These are phyloP conservation scores for Silybum marianum DNA, from an alignment of 129 eudicot species.

Conservation along the genomic window DNA sequence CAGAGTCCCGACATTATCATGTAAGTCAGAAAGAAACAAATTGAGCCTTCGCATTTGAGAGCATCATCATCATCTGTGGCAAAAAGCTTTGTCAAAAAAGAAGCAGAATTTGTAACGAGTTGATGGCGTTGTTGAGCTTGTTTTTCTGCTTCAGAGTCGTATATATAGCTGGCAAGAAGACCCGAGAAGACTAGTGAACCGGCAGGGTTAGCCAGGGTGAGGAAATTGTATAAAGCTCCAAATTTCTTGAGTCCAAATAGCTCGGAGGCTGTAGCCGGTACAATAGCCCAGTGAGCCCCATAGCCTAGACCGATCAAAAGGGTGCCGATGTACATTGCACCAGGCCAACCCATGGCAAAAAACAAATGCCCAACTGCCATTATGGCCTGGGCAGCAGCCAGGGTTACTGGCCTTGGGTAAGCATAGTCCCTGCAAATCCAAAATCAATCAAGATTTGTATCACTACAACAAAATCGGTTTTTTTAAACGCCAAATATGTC, in stretches of 20 bases:
- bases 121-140: slow-evolving; percentile 58
- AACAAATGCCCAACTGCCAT: slow-evolving; percentile 91
- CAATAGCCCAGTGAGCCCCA: slow-evolving; percentile 98
- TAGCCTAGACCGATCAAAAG: slow-evolving; percentile 93
- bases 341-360: slow-evolving; percentile 94
- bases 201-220: slow-evolving; percentile 91
- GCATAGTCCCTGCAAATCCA: slow-evolving; percentile 67
- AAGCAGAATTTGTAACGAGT: slow-evolving; percentile 27
- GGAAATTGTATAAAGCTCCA: slow-evolving; percentile 91
- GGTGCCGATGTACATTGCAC: slow-evolving; percentile 86
- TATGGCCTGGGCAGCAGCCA: slow-evolving; percentile 78
- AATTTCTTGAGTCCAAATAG: slow-evolving; percentile 88
- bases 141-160: slow-evolving; percentile 90
- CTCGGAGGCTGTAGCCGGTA: slow-evolving; percentile 93
- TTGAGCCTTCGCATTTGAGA: slow-evolving; percentile 67
- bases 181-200: slow-evolving; percentile 90
- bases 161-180: slow-evolving; percentile 76
- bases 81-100: slow-evolving; percentile 39
- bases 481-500: neutral
- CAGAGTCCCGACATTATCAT: slow-evolving; percentile 86
- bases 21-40: slow-evolving; percentile 80
- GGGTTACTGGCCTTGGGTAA: slow-evolving; percentile 83
- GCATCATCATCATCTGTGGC: slow-evolving; percentile 75
- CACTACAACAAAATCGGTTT: neutral
- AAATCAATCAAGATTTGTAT: neutral